Evolutionary conservation across 768 basidiomycete species (phyloP).

Genomic region (Scleroderma citrinum): DNA sequence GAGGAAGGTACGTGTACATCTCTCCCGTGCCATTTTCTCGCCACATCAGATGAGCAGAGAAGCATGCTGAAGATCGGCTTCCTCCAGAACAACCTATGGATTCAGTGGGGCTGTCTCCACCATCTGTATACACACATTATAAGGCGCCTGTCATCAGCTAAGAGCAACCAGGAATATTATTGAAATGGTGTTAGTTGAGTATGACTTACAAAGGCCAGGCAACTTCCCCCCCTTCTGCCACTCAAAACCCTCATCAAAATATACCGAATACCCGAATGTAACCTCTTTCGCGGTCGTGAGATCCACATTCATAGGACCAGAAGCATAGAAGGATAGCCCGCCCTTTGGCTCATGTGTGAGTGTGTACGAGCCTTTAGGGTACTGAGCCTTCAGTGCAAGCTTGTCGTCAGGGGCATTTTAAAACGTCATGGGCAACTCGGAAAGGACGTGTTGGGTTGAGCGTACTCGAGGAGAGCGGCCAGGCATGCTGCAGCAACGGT

Average conservation of each 20-base stretch:
- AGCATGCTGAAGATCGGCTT: conserved; percentile 48
- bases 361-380: conserved; percentile 53
- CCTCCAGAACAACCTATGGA: conserved; percentile 62
- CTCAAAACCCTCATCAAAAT: conserved; percentile 56
- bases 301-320: conserved; percentile 47
- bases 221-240: conserved; percentile 68
- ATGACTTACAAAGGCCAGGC: conserved; percentile 60
- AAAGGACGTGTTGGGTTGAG: conserved; percentile 39
- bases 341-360: conserved; percentile 42
- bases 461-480: conserved; percentile 38
- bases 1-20: conserved; percentile 66
- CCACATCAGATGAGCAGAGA: conserved; percentile 70
- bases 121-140: conserved; percentile 34
- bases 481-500: conserved; percentile 16
- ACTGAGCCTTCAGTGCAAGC: conserved; percentile 45
- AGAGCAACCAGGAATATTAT: no score
- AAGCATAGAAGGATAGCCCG: conserved; percentile 69
- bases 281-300: conserved; percentile 60
- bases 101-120: conserved; percentile 43
- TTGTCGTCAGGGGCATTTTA: conserved; percentile 46
- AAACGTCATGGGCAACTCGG: conserved; percentile 33
- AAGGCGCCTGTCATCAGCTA: conserved; percentile 1
- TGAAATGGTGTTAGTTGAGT: no score
- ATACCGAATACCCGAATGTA: conserved; percentile 56
- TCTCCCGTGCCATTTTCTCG: conserved; percentile 53